Percentiles rank a stretch among this genome's conserved stretches.
Evolutionary conservation across 495 filamentous ascomycete genomes (phyloP).

Genomic region (Penicillium tannophilum): DNA sequence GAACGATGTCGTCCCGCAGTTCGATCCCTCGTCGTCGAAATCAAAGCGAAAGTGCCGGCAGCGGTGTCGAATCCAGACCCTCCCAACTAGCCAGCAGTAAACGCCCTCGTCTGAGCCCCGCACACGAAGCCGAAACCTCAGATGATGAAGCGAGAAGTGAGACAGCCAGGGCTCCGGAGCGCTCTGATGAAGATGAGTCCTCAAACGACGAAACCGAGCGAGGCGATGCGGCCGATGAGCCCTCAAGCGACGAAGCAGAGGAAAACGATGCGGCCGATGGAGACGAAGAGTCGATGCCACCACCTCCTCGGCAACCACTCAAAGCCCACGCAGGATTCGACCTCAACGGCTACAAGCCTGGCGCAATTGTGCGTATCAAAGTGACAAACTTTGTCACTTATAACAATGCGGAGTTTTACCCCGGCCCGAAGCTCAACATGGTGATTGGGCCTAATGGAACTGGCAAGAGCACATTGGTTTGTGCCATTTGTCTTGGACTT

Average conservation of each 20-base stretch:
- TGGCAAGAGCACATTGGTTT: conserved; percentile 96
- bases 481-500: conserved; percentile 92
- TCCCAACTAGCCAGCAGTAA: conserved; percentile 35
- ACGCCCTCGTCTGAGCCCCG: conserved; percentile 32
- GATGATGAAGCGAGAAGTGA: background rate
- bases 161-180: background rate
- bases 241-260: conserved; percentile 13
- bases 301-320: conserved; percentile 6
- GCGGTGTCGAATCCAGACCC: conserved; percentile 24
- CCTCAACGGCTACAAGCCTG: conserved; percentile 62
- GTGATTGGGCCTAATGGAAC: conserved; percentile 98
- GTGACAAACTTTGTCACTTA: conserved; percentile 96
- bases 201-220: conserved; percentile 16
- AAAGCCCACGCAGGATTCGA: conserved; percentile 13
- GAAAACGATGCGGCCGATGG: conserved; percentile 9
- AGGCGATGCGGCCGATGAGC: conserved; percentile 3
- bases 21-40: conserved; percentile 35
- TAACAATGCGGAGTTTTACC: conserved; percentile 81
- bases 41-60: conserved; percentile 30
- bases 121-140: conserved; percentile 14
- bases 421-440: conserved; percentile 95
- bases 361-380: conserved; percentile 86
- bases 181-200: background rate
- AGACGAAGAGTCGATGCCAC: background rate
- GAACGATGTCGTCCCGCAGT: conserved; percentile 33